Percentiles rank a stretch among this genome's conserved stretches.
Conservation (phyloP, 164 flowering plant genomes). For the Magnolia officinalis region DNA sequence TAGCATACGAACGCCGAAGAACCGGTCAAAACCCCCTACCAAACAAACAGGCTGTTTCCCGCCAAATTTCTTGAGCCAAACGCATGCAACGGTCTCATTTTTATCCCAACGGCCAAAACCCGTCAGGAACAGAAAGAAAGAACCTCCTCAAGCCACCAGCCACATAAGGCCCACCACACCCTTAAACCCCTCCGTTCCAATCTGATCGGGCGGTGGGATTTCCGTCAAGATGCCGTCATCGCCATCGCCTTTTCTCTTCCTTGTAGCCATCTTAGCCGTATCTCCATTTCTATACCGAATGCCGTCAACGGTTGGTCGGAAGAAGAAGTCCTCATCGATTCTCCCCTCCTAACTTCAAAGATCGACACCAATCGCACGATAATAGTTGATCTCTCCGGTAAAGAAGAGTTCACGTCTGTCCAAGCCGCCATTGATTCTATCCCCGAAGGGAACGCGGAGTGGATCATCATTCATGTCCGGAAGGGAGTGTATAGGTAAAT, state of each 20-base stretch:
- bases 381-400: constrained; percentile 61
- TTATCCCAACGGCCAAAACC: not conserved
- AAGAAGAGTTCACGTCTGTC: constrained; percentile 66
- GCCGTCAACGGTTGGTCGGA: constrained; percentile 15
- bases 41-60: too few species aligned
- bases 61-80: too few species aligned
- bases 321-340: constrained; percentile 33
- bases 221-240: constrained; percentile 1
- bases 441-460: constrained; percentile 58
- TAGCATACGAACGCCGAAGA: too few species aligned
- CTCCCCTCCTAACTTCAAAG: constrained; percentile 55
- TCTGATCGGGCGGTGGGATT: not conserved
- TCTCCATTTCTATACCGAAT: not conserved
- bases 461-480: constrained; percentile 74
- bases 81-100: too few species aligned
- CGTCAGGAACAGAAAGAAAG: not conserved
- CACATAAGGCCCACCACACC: too few species aligned
- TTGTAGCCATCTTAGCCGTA: not conserved
- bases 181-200: too few species aligned
- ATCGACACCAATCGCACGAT: constrained; percentile 56
- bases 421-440: constrained; percentile 80
- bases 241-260: constrained; percentile 3
- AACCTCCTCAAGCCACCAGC: not conserved
- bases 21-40: too few species aligned
- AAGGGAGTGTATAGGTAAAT: constrained; percentile 72